These are phyloP conservation scores for Ceratocystis cubensis DNA, from an alignment of 2,329 filamentous ascomycete genomes.

Conservation along the genomic window DNA sequence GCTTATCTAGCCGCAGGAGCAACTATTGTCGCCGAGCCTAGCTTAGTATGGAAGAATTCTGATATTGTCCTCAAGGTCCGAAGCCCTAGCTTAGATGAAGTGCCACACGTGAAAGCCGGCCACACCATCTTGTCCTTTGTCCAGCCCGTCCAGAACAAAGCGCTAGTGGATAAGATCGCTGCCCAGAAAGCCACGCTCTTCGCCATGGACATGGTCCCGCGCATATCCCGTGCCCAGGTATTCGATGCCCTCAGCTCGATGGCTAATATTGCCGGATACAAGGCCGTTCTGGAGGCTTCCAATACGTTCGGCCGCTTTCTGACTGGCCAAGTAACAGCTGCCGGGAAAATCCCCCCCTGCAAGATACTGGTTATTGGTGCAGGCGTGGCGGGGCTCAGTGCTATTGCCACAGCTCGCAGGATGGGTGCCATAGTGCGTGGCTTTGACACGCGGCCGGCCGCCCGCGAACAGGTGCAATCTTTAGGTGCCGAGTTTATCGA, in stretches of 20 bases:
- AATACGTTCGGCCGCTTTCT: conserved; percentile 82
- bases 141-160: conserved; percentile 68
- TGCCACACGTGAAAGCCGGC: conserved; percentile 52
- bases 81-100: conserved; percentile 57
- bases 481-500: conserved; percentile 83
- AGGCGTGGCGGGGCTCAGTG: conserved; percentile 76
- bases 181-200: conserved; percentile 61
- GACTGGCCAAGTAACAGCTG: conserved; percentile 80
- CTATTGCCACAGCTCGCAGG: conserved; percentile 73
- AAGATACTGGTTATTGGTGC: conserved; percentile 86
- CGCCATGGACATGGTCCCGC: conserved; percentile 86
- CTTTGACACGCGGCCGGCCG: conserved; percentile 82
- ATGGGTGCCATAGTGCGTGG: conserved; percentile 83
- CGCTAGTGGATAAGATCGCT: conserved; percentile 60
- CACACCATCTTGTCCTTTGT: conserved; percentile 72
- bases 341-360: conserved; percentile 78
- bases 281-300: conserved; percentile 77
- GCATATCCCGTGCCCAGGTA: conserved; percentile 76
- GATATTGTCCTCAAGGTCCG: conserved; percentile 80
- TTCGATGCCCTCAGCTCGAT: conserved; percentile 85
- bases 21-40: conserved; percentile 54
- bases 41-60: conserved; percentile 58
- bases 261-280: conserved; percentile 91
- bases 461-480: conserved; percentile 79
- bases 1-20: conserved; percentile 70